Base-by-base conservation (phyloP, 495 filamentous ascomycete species). In the Trichoderma gamsii region DNA sequence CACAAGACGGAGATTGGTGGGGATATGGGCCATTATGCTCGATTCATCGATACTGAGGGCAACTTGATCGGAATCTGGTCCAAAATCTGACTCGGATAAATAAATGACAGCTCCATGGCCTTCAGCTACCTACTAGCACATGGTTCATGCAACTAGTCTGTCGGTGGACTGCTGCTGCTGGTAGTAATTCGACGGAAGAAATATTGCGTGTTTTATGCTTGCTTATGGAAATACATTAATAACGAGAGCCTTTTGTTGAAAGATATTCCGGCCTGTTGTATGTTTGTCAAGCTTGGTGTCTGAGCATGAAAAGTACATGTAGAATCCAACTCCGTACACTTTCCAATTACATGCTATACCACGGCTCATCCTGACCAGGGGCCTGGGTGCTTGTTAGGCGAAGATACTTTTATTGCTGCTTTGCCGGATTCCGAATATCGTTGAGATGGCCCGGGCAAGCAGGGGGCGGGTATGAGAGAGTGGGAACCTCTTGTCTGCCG, bases 11-110 rank as follows among this genome's bases (percentile, higher is more conserved):
- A 64, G 32, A 69, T 75, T 41, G 63, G 65, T 13, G 67, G 64
- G 59, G 69, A 70, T 41, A 73, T 71, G 72, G 73, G 73, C 12
- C 66, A 52, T 43, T 69, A 71, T 35, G 69, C 72, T 15, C 69
- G 68, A 35, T 69, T 75, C 68, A 64, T 69, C 35, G 72, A 75
- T 56, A 66, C 70, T 15, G 71, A 75, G 70, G 70, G 67, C 29
- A 75, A 73, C 43, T 64, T 75, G n/a, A 67, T 73, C 67, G 73
- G 73, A 15, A 3, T 75, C 25, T 75, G 72, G 56, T 69, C 69
- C 56, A 61, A 61, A 61, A 61, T 61, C 56, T 61, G 56, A 61
- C 56, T 16, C 56, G 25, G 56, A 12, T 61, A 7, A 29, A 29
- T 29, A n/a, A 56, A 21, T 56, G 51, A 56, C 51, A 56, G 51